Evolutionary conservation across 1,139 yeast species (phyloP).

Genomic region (Geotrichum australiense): DNA sequence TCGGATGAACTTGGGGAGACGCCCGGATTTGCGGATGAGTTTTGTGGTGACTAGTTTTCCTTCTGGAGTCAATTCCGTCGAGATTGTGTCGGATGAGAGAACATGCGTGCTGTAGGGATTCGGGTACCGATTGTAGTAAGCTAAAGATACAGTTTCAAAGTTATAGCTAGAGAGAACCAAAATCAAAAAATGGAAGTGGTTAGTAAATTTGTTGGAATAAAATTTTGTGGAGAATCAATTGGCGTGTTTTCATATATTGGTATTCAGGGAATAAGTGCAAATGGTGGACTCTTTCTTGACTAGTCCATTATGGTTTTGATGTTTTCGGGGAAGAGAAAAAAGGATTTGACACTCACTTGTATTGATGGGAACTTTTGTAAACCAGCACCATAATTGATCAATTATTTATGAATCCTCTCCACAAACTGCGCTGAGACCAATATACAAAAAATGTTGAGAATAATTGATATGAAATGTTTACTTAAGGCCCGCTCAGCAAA

Average conservation of each 20-base stretch:
- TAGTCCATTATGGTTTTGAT: no score
- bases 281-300: neutral
- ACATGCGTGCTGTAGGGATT: constrained; percentile 92
- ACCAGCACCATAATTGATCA: constrained; percentile 63
- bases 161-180: constrained; percentile 33
- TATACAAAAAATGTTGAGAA: no score
- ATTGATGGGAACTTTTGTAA: constrained; percentile 50
- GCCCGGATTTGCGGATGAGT: constrained; percentile 70
- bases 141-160: constrained; percentile 68
- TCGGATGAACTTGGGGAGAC: constrained; percentile 71
- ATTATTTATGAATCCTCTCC: no score
- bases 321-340: neutral
- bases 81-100: constrained; percentile 71
- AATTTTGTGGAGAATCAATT: neutral
- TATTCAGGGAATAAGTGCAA: no score
- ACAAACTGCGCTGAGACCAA: no score
- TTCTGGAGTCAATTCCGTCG: constrained; percentile 45
- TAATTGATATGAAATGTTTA: no score
- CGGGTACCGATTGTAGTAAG: constrained; percentile 80
- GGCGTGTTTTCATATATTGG: neutral
- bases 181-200: neutral
- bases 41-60: constrained; percentile 62
- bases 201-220: neutral
- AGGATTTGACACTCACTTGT: constrained; percentile 35
- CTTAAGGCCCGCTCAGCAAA: no score